Conservation (phyloP, 1,284 basidiomycete genomes). For the Leccinum glutinopallens region DNA sequence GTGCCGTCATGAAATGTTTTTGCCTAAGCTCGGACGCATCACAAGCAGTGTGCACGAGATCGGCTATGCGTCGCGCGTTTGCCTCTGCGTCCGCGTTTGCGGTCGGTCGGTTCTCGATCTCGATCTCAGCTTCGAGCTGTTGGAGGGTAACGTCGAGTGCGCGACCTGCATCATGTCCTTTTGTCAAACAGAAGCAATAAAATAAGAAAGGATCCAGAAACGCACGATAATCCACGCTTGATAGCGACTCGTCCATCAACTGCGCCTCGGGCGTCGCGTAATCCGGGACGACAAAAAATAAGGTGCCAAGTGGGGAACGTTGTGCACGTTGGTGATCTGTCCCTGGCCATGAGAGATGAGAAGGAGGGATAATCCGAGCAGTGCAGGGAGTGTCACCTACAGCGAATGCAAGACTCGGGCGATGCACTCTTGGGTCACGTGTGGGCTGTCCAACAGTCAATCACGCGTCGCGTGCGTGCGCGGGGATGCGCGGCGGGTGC, state of each 20-base stretch:
- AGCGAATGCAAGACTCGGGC: constrained; percentile 57
- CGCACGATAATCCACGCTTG: constrained; percentile 47
- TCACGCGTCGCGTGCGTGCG: neutral
- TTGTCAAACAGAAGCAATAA: neutral
- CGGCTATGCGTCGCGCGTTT: constrained; percentile 28
- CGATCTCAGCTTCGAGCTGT: neutral
- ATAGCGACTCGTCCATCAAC: constrained; percentile 53
- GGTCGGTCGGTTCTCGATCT: neutral
- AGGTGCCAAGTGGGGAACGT: constrained; percentile 65
- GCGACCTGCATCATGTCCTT: constrained; percentile 16
- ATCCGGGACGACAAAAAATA: constrained; percentile 79
- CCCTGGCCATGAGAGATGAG: constrained; percentile 48
- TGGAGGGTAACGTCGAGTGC: constrained; percentile 19
- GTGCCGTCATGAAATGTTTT: constrained; percentile 66
- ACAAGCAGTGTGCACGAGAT: constrained; percentile 50
- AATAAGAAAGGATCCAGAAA: neutral
- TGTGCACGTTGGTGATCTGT: constrained; percentile 66
- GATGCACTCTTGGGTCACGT: constrained; percentile 56
- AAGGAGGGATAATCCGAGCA: neutral
- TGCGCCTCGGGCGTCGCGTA: constrained; percentile 56
- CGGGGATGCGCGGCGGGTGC: constrained; percentile 47
- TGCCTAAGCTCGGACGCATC: constrained; percentile 44
- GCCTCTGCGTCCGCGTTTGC: neutral
- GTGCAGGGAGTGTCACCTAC: constrained; percentile 41
- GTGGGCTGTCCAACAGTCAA: constrained; percentile 38